A percentile compares a stretch with the other conserved stretches of the same genome.
phyloP scores from a whole-genome alignment of 2,329 filamentous ascomycete species.

The Achaetomium macrosporum region DNA sequence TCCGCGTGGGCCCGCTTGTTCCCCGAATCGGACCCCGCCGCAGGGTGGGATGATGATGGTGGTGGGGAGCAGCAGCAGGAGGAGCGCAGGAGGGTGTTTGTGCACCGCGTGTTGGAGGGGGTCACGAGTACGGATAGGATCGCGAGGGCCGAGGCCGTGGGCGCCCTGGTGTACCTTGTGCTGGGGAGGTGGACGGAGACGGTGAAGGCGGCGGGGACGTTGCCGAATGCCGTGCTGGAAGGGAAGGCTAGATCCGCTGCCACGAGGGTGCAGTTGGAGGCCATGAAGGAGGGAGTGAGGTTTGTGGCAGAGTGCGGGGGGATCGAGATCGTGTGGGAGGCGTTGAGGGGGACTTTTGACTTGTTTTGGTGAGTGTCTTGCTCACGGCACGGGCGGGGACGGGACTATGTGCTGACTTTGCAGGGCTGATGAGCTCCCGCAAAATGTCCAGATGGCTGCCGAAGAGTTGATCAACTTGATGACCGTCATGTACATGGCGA shows the following conservation, averaged over 20 bases:
- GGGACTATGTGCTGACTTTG: constrained; percentile 27
- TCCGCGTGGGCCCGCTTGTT: constrained; percentile 60
- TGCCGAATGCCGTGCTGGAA: constrained; percentile 33
- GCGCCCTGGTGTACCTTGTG: constrained; percentile 54
- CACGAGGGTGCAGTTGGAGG: constrained; percentile 50
- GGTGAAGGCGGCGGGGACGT: constrained; percentile 41
- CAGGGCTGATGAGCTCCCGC: constrained; percentile 44
- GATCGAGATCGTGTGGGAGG: constrained; percentile 46
- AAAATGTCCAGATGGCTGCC: constrained; percentile 45
- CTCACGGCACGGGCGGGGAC: background rate
- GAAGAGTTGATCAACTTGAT: constrained; percentile 59
- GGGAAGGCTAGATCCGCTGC: constrained; percentile 43
- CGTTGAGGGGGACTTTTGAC: constrained; percentile 45
- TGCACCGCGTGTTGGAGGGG: constrained; percentile 46
- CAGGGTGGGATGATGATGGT: constrained; percentile 33
- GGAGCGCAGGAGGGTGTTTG: constrained; percentile 51
- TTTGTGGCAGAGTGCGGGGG: constrained; percentile 48
- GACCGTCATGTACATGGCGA: constrained; percentile 55
- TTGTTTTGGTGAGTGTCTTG: constrained; percentile 43
- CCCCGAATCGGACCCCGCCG: constrained; percentile 11
- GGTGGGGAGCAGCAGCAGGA: constrained; percentile 62
- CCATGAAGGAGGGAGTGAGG: constrained; percentile 50
- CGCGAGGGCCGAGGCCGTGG: constrained; percentile 48
- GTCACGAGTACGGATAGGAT: constrained; percentile 40
- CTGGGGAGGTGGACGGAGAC: constrained; percentile 67